These are phyloP conservation scores for Dendrobium huoshanense DNA, from an alignment of 106 monocot genomes.

Conservation along the genomic window DNA sequence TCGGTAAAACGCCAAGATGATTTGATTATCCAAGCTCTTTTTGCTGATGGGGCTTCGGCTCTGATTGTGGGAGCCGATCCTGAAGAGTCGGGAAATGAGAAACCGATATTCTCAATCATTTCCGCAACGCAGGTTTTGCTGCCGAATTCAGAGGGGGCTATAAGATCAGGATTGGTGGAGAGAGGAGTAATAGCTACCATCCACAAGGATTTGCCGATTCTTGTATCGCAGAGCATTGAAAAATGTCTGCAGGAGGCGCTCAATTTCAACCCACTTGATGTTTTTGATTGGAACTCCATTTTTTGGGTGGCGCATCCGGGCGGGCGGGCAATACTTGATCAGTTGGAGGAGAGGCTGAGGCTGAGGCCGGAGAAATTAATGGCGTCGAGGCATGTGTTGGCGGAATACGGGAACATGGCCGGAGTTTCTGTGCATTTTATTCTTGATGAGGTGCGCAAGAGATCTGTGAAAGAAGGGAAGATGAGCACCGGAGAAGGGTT, in stretches of 20 bases:
- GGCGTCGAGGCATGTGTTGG: slow-evolving; percentile 13
- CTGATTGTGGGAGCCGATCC: slow-evolving; percentile 7
- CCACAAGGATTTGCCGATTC: slow-evolving; percentile 6
- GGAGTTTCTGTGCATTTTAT: slow-evolving; percentile 12
- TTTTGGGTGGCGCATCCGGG: slow-evolving; percentile 24
- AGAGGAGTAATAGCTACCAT: not conserved
- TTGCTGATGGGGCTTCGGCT: slow-evolving; percentile 9
- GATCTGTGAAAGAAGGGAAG: not conserved
- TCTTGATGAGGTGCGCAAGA: slow-evolving; percentile 14
- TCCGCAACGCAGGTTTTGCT: not conserved
- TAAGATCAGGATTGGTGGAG: slow-evolving; percentile 2
- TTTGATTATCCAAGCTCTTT: slow-evolving; percentile 7
- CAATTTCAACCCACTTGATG: not conserved
- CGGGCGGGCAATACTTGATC: slow-evolving; percentile 18
- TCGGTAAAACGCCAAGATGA: slow-evolving; percentile 1
- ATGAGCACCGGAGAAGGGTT: slow-evolving; percentile 18
- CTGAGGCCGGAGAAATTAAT: slow-evolving; percentile 8
- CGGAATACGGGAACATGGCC: slow-evolving; percentile 24
- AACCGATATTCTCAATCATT: slow-evolving; percentile 5
- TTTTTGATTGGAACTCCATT: not conserved
- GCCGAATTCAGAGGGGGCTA: slow-evolving; percentile 1
- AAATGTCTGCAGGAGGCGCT: not conserved
- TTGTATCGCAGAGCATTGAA: slow-evolving; percentile 4
- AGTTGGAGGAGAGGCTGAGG: slow-evolving; percentile 12
- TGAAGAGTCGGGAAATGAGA: not conserved